phyloP scores from a whole-genome alignment of 148 eudicot species.

The Selenicereus undatus region DNA sequence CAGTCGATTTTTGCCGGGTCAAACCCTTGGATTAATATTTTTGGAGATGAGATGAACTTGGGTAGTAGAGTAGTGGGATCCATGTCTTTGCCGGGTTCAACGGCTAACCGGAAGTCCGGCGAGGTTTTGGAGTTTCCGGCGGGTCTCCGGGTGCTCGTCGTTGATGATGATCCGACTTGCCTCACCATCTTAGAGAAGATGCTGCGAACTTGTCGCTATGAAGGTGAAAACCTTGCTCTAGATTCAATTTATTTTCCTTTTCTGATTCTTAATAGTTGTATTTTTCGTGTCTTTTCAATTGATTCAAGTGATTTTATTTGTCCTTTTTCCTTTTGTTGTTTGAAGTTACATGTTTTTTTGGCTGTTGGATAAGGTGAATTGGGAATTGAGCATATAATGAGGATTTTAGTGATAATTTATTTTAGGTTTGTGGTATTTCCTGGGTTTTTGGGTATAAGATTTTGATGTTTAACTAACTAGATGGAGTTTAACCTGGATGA shows the following conservation, averaged over 20 bases:
- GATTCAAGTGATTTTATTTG: constrained; percentile 11
- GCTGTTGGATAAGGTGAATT: constrained; percentile 11
- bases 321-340: neutral
- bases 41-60: constrained; percentile 54
- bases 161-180: constrained; percentile 97
- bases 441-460: constrained; percentile 1
- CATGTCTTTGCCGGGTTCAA: constrained; percentile 43
- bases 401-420: neutral
- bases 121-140: constrained; percentile 71
- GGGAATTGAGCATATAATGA: neutral
- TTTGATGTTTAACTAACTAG: constrained; percentile 1
- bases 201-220: constrained; percentile 80
- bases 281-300: constrained; percentile 1
- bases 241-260: neutral
- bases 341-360: constrained; percentile 2
- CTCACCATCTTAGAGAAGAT: constrained; percentile 87
- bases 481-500: neutral
- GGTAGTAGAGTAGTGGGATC: constrained; percentile 53
- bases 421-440: neutral
- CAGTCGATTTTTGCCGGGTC: constrained; percentile 22
- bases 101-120: constrained; percentile 47
- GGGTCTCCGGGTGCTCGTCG: constrained; percentile 86
- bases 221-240: constrained; percentile 43
- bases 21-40: constrained; percentile 14
- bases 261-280: neutral